Base-by-base conservation (phyloP, 345 rosid genomes). In the Euphorbia pulcherrima region DNA sequence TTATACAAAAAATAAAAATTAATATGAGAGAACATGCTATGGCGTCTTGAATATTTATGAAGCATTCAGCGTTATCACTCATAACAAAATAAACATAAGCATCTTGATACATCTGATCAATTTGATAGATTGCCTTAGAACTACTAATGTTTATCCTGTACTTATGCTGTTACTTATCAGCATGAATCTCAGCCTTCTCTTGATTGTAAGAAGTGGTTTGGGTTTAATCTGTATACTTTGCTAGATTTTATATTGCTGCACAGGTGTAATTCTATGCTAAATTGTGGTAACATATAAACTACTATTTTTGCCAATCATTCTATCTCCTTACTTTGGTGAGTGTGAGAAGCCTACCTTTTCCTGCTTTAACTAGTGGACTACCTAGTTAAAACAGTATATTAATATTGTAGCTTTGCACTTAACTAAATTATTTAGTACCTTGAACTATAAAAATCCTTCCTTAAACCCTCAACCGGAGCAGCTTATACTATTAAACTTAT, bases 41-140 rank as follows among this genome's bases (percentile, higher is more conserved):
- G 64, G 60, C n/a, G 26, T 56, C 20, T 67, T 51, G 62, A 30
- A 68, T 41, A 63, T 6, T 50, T 62, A 28, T 39, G 50, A 28
- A 58, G 29, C 20, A 10, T 40, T 71, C 26, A 51, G 18, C 51
- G 30, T 63, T 51, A 24, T 30, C 24, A 58, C 51, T 46, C 53
- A 35, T 63, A 23, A 2, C 60, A 58, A 47, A 58, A 41, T 56
- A 10, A 47, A 63, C 51, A 33, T 54, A 10, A 28, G 9, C 12
- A 57, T 29, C 9, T 55, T 53, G 47, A 51, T 69, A 50, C 6
- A 18, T 21, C 57, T 14, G 47, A 54, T 70, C 47, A 9, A 2
- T 3, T 44, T 47, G 35, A 44, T 5, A 41, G 51, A 61, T 29
- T 41, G 46, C 56, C 4, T 55, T 20, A 27, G 44, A 58, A n/a